Evolutionary conservation across 2,329 filamentous ascomycete species (phyloP), one percentile per base, ranked within the genome.

Genomic region (Cryphonectria naterciae): DNA sequence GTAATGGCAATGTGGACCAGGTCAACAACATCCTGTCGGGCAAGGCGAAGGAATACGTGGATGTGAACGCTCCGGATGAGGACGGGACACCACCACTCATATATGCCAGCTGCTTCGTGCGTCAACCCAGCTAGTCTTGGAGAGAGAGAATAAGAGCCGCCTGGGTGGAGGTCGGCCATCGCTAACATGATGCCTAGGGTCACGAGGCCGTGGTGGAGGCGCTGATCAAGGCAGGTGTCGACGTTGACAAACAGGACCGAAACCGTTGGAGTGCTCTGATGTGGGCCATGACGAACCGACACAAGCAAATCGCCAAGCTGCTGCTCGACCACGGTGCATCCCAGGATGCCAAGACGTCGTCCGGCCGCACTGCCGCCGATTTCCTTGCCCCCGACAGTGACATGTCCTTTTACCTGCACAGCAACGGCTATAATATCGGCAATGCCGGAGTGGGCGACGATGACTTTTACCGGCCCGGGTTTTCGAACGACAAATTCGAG

Each of bases 221-320:
- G 52, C 87, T 99, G 67, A 89, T 99, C 67, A 89, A 94, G 71
- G 93, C 94, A 13, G 95, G 95, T 35, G 95, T 92, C 54, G 89
- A 94, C 76, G 94, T 98, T 67, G 94, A 99, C 82, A 92, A 92
- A 77, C 95, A 98, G 81, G 96, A 99, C 79, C 93, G 92, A 74
- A 98, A 98, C 79, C 92, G 97, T 78, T 99, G 96, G 96, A 98
- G 93, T 77, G 93, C 96, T 19, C 86, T 99, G 73, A 99, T 99
- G 95, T 99, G 96, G 96, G 95, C 96, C 65, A 98, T 98, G 93
- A 99, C 96, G 69, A 99, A 99, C 81, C 86, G 95, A 70, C 96
- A 99, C 82, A 98, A 98, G 82, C 91, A 91, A 64, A 99, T 99
- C 75, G 95, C 95, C 49, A 98, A 98, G 81, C 86, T 94, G 15